Evolutionary conservation across 345 rosid species (phyloP).

Genomic region (Hevea brasiliensis): DNA sequence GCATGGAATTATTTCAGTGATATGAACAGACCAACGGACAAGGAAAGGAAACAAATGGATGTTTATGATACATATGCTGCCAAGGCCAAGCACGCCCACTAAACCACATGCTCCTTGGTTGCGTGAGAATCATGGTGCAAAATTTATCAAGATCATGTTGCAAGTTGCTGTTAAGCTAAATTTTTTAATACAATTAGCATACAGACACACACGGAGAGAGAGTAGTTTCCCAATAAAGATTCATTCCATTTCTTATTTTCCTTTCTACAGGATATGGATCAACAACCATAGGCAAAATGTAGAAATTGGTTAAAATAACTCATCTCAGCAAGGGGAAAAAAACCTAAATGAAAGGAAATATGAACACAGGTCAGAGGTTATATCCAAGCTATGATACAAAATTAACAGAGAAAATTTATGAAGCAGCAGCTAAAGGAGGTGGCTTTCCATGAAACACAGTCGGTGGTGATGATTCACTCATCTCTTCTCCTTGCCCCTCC

Average conservation of each 20-base stretch:
- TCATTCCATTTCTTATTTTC: slow-evolving; percentile 34
- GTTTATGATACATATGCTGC: too few relatives aligned
- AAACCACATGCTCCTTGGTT: too few relatives aligned
- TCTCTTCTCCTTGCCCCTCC: slow-evolving; percentile 20
- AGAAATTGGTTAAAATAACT: slow-evolving; percentile 9
- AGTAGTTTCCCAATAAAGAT: slow-evolving; percentile 16
- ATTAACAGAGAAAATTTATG: slow-evolving; percentile 24
- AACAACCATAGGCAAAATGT: slow-evolving; percentile 11
- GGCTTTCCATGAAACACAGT: slow-evolving; percentile 41
- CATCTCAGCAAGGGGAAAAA: slow-evolving; percentile 9
- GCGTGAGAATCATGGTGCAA: too few relatives aligned
- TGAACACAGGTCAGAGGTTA: slow-evolving; percentile 37
- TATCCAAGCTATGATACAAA: slow-evolving; percentile 29
- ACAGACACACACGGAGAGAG: not conserved
- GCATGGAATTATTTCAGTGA: too few relatives aligned
- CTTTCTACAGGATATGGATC: slow-evolving; percentile 32
- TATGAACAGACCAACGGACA: too few relatives aligned
- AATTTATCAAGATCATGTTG: too few relatives aligned
- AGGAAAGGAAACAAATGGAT: too few relatives aligned
- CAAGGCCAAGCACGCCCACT: too few relatives aligned
- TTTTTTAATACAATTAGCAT: too few relatives aligned
- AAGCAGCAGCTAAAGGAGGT: slow-evolving; percentile 53
- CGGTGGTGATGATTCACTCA: slow-evolving; percentile 25
- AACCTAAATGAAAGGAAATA: slow-evolving; percentile 22
- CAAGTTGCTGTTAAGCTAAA: too few relatives aligned